A percentile compares a stretch with the other conserved stretches of the same genome.
phyloP scores from a whole-genome alignment of 2,329 filamentous ascomycete genomes.

The Alternaria rosae region DNA sequence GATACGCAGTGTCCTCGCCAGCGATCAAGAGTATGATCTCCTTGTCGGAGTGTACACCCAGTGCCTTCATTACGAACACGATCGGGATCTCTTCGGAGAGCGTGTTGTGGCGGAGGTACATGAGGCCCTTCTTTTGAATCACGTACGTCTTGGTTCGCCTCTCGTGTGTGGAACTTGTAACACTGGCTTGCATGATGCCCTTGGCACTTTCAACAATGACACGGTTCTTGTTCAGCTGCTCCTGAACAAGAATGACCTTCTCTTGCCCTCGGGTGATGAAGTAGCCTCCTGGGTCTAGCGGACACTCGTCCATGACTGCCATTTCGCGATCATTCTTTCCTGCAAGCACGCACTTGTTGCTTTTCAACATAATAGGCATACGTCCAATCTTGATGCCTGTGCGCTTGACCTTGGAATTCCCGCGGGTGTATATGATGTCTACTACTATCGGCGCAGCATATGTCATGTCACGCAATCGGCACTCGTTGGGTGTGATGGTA shows the following conservation, averaged over 20 bases:
- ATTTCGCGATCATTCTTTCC: constrained; percentile 87
- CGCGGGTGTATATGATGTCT: constrained; percentile 88
- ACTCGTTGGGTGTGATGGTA: constrained; percentile 89
- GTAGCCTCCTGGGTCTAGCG: constrained; percentile 94
- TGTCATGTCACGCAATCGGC: constrained; percentile 94
- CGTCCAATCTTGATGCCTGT: constrained; percentile 81
- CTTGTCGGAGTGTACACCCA: constrained; percentile 92
- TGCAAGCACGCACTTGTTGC: constrained; percentile 87
- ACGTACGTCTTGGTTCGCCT: constrained; percentile 98
- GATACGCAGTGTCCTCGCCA: constrained; percentile 85
- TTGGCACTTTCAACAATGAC: constrained; percentile 98
- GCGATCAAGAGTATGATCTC: constrained; percentile 93
- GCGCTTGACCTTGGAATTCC: constrained; percentile 76
- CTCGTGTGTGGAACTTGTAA: constrained; percentile 92
- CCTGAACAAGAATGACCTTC: constrained; percentile 98
- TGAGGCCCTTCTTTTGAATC: constrained; percentile 88
- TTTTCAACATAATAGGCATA: constrained; percentile 96
- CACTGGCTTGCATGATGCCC: constrained; percentile 90
- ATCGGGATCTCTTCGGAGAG: constrained; percentile 94
- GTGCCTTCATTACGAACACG: constrained; percentile 88
- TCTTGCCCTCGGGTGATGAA: constrained; percentile 98
- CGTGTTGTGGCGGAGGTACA: constrained; percentile 91
- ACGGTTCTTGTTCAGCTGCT: constrained; percentile 98
- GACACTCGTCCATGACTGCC: constrained; percentile 93
- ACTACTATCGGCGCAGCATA: constrained; percentile 94